Conservation (phyloP, 2,329 filamentous ascomycete genomes). For the Pseudogymnoascus destructans region DNA sequence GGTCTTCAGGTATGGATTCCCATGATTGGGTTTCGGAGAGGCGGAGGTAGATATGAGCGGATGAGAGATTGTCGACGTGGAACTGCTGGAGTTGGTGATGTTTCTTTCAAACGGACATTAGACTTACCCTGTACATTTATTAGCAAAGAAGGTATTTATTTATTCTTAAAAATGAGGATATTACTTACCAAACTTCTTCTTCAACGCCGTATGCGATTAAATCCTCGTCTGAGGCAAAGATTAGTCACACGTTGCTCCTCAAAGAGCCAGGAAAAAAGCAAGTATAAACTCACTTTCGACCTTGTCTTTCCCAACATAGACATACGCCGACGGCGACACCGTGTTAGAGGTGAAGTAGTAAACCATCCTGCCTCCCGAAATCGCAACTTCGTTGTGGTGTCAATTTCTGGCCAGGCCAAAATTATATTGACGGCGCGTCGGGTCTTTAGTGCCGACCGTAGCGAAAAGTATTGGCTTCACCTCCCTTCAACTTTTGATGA, state of each 20-base stretch:
- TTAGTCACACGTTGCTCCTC: slow-evolving; percentile 11
- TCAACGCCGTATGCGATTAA: slow-evolving; percentile 90
- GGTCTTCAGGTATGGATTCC: slow-evolving; percentile 63
- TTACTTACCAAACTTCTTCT: slow-evolving; percentile 75
- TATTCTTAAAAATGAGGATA: slow-evolving; percentile 9
- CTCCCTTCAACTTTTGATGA: slow-evolving; percentile 7
- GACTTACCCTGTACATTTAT: slow-evolving; percentile 11
- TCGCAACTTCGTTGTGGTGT: not conserved
- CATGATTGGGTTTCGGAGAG: slow-evolving; percentile 66
- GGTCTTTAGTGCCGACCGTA: slow-evolving; percentile 18
- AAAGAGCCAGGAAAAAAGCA: not conserved
- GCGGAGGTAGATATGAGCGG: slow-evolving; percentile 89
- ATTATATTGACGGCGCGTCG: slow-evolving; percentile 22
- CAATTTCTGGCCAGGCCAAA: slow-evolving; percentile 11
- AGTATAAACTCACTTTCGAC: slow-evolving; percentile 61
- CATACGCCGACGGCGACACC: slow-evolving; percentile 68
- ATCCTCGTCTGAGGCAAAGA: slow-evolving; percentile 62
- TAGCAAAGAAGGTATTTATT: not conserved
- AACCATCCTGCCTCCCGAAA: slow-evolving; percentile 50
- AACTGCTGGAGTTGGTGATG: slow-evolving; percentile 44
- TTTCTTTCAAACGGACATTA: slow-evolving; percentile 2
- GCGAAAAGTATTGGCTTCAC: slow-evolving; percentile 11
- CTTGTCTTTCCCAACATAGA: slow-evolving; percentile 98
- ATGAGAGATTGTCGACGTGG: slow-evolving; percentile 93
- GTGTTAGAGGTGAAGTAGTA: slow-evolving; percentile 88